phyloP scores from a whole-genome alignment of 2,329 filamentous ascomycete genomes.

The Ophiocordyceps camponoti-saundersi region DNA sequence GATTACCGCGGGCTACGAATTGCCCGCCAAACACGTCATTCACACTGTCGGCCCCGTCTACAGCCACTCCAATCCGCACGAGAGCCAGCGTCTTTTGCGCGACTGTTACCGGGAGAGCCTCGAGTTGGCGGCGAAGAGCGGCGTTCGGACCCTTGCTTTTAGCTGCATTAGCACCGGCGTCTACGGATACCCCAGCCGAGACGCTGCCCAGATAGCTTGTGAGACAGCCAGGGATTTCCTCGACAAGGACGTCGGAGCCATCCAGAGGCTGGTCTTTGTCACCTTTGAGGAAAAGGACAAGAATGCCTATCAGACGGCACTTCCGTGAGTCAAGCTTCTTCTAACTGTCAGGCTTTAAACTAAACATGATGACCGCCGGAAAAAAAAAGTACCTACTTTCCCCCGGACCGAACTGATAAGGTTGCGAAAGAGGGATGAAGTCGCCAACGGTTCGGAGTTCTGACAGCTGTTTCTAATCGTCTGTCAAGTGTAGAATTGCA shows the following conservation, averaged over 20 bases:
- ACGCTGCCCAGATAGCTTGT: constrained; percentile 59
- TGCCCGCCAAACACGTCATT: constrained; percentile 68
- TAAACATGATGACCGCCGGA: background rate
- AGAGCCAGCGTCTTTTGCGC: constrained; percentile 29
- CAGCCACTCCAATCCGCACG: constrained; percentile 13
- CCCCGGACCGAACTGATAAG: constrained; percentile 2
- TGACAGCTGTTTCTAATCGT: no score
- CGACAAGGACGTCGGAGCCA: constrained; percentile 19
- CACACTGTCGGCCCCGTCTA: constrained; percentile 86
- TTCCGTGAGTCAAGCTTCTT: constrained; percentile 46
- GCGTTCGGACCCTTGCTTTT: constrained; percentile 62
- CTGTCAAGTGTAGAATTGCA: background rate
- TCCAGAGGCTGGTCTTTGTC: constrained; percentile 71
- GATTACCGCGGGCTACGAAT: constrained; percentile 59
- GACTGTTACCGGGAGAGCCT: constrained; percentile 57
- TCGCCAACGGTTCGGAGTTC: background rate
- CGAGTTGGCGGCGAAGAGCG: constrained; percentile 50
- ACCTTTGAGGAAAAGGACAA: constrained; percentile 69
- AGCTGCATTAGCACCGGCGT: constrained; percentile 73
- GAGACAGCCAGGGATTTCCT: constrained; percentile 38
- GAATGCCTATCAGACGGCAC: constrained; percentile 46
- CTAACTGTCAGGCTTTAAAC: background rate
- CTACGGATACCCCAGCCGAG: constrained; percentile 66
- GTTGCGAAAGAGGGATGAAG: background rate
- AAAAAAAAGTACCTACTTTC: constrained; percentile 9